phyloP scores from a whole-genome alignment of 1,139 yeast species.

The Petasospora fabianii region DNA sequence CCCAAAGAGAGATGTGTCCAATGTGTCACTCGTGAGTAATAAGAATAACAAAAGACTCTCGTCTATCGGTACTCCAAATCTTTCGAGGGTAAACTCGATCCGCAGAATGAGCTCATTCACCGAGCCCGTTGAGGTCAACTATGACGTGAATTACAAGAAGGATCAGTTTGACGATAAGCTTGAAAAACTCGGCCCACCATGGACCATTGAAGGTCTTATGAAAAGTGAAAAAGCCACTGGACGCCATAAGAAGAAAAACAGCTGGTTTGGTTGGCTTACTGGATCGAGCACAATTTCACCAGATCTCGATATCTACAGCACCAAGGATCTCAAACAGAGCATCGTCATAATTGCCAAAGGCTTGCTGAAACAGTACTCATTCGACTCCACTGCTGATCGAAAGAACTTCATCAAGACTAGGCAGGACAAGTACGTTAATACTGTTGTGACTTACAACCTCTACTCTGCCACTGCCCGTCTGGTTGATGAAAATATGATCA shows the following conservation, averaged over 20 bases:
- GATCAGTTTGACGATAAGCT: constrained; percentile 47
- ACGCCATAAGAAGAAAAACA: constrained; percentile 26
- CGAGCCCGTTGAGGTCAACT: constrained; percentile 22
- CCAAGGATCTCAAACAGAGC: constrained; percentile 38
- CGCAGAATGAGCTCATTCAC: constrained; percentile 22
- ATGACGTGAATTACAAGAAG: constrained; percentile 20
- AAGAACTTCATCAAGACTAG: constrained; percentile 38
- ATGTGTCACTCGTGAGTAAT: constrained; percentile 20
- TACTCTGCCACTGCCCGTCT: constrained; percentile 25
- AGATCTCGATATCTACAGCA: constrained; percentile 24
- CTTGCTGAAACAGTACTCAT: constrained; percentile 50
- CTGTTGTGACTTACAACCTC: constrained; percentile 35
- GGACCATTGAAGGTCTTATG: constrained; percentile 73
- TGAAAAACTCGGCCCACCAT: constrained; percentile 71
- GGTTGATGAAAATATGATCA: constrained; percentile 17
- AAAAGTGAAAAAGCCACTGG: constrained; percentile 32
- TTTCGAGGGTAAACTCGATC: constrained; percentile 7
- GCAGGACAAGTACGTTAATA: constrained; percentile 23
- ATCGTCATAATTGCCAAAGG: constrained; percentile 60
- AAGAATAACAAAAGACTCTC: constrained; percentile 20
- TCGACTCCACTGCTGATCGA: constrained; percentile 33
- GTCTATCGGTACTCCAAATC: constrained; percentile 20
- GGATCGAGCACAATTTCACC: constrained; percentile 15
- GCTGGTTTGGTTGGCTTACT: constrained; percentile 20
- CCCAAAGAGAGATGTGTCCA: constrained; percentile 14